Evolutionary conservation across 805 yeast genomes (phyloP).

Genomic region (Jamesozyma lodderae): DNA sequence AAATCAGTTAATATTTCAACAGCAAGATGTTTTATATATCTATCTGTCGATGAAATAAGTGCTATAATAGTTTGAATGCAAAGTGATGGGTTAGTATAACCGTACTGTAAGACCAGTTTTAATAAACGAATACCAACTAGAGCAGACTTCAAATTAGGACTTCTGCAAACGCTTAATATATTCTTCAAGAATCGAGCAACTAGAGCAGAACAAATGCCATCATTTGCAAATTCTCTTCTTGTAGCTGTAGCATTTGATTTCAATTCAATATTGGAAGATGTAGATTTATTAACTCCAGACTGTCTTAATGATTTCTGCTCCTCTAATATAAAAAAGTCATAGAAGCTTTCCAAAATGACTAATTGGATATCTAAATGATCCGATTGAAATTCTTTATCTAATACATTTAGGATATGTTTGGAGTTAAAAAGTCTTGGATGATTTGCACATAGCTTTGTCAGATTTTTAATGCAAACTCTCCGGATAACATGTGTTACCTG

Average conservation of each 20-base stretch:
- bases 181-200: constrained; percentile 51
- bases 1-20: constrained; percentile 44
- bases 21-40: constrained; percentile 40
- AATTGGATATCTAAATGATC: constrained; percentile 37
- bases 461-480: constrained; percentile 45
- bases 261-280: constrained; percentile 34
- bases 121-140: constrained; percentile 46
- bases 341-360: constrained; percentile 47
- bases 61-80: constrained; percentile 66
- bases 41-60: constrained; percentile 45
- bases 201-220: constrained; percentile 66
- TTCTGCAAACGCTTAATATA: constrained; percentile 42
- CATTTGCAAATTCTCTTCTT: constrained; percentile 40
- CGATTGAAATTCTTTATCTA: constrained; percentile 42
- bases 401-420: constrained; percentile 40
- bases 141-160: constrained; percentile 39
- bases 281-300: constrained; percentile 33
- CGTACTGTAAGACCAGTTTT: constrained; percentile 48
- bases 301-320: constrained; percentile 38
- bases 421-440: constrained; percentile 61
- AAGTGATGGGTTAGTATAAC: constrained; percentile 66
- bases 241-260: constrained; percentile 34
- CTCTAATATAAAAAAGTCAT: constrained; percentile 49
- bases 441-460: constrained; percentile 49
- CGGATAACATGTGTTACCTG: constrained; percentile 32